Evolutionary conservation across 345 rosid species (phyloP).

Genomic region (Camelina laxa): DNA sequence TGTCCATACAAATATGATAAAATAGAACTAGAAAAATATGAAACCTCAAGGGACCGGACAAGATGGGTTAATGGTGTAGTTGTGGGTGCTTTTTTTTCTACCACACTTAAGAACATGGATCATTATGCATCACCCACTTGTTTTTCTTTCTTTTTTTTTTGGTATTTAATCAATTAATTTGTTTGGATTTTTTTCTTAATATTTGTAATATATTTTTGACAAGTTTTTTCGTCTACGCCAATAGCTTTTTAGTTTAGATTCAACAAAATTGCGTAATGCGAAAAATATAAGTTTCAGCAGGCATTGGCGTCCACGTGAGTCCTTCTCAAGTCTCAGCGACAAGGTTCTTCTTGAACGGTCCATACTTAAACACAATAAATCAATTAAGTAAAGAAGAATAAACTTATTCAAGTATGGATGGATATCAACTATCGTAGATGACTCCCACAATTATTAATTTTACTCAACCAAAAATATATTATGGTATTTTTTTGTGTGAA

Average conservation of each 20-base stretch:
- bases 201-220: constrained; percentile 8
- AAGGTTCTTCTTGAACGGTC: constrained; percentile 35
- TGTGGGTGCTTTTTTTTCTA: constrained; percentile 40
- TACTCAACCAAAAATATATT: constrained; percentile 14
- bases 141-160: not conserved
- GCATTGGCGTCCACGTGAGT: constrained; percentile 46
- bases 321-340: constrained; percentile 38
- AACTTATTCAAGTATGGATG: constrained; percentile 19
- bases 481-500: constrained; percentile 20
- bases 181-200: not conserved
- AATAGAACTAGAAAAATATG: constrained; percentile 13
- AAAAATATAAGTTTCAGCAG: constrained; percentile 29
- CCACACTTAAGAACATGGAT: constrained; percentile 43
- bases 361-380: constrained; percentile 14
- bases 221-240: constrained; percentile 32
- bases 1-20: constrained; percentile 7
- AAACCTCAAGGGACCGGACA: constrained; percentile 26
- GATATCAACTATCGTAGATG: constrained; percentile 26
- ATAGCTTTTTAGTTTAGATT: constrained; percentile 14
- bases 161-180: not conserved
- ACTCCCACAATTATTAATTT: constrained; percentile 10
- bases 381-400: constrained; percentile 3
- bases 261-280: constrained; percentile 27
- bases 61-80: constrained; percentile 25
- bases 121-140: constrained; percentile 42